Base-by-base conservation (phyloP, 2,329 filamentous ascomycete species). In the Didymellaceae sp. region DNA sequence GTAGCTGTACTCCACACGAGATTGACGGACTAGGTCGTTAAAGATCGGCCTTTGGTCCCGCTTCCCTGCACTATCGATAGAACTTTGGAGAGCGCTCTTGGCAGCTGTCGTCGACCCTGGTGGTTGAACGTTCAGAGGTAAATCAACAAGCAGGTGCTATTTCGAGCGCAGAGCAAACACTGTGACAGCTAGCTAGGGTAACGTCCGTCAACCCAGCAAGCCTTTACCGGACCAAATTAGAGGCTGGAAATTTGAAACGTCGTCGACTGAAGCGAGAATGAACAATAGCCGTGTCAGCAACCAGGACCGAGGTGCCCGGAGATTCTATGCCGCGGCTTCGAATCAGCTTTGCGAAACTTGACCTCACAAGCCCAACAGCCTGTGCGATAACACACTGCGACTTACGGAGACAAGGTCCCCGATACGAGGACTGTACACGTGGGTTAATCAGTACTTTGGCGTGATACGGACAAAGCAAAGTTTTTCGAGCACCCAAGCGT, bases 91-190 rank as follows among this genome's bases (percentile, higher is more conserved):
- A 21, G 35, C 35, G 18, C 24, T 31, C 42, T 42, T 45, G 48
- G 48, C 43, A 45, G 20, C 26, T 14, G 26, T 11, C 26, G 20
- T 24, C 28, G 26, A 18, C 3, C 18, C 38, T 20, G 37, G 14
- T 17, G 20, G 25, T 16, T 38, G 31, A 20, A 18, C 26, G 10
- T 37, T 40, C n/a, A 28, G 42, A 32, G 42, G 28, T 38, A 26
- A 25, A 20, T 34, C 14, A 20, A 41, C 31, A 59, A 57, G 43
- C 38, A 34, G 58, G 35, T 62, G 53, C 66, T 72, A 71, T 72
- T 70, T 71, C 64, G 46, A 61, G 67, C 57, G 35, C 41, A 55
- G 46, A 46, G 51, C 49, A 34, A 24, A 24, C 7, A 40, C 30
- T 32, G 24, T 20, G 30, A 18, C 30, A 40, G 17, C 40, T 8